Base-by-base conservation (phyloP, 2,329 filamentous ascomycete species). In the Calonectria crousiana region DNA sequence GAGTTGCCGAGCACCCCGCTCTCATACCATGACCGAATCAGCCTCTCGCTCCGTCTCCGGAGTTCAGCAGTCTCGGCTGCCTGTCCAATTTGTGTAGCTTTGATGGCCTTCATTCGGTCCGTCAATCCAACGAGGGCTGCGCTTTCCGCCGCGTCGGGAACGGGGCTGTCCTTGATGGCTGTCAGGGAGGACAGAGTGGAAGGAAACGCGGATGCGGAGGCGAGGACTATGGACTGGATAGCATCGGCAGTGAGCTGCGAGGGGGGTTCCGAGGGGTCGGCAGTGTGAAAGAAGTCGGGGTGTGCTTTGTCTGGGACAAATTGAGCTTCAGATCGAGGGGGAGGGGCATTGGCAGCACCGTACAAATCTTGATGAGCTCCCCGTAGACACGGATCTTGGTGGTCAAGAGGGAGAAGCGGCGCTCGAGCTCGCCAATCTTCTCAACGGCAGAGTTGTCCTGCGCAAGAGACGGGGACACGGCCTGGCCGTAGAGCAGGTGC, bases 1-100 rank as follows among this genome's bases (percentile, higher is more conserved):
- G 93, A 93, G 78, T 91, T 91, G 14, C 90, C 89, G 62, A 98
- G 86, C 53, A 97, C 88, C 4, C 92, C 91, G 30, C 91, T 86
- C 82, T 95, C 92, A 84, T 96, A 95, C 93, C 95, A 97, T 44
- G 87, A 84, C 77, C 93, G 89, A 73, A 95, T 84, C 30, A 90
- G 86, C 75, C 83, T 83, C 83, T 92, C 94, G 85, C 90, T 96
- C 77, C 89, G 89, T 75, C 85, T 89, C 82, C 91, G 89, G 81
- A 94, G 88, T 82, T 90, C 90, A 28, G 89, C 90, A 75, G 94
- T 90, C 83, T 93, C 91, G 62, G 88, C 87, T 49, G 84, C 88
- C 83, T 95, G 93, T 20, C 90, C 88, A 26, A 89, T 82, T 80
- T 95, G 93, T 5, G 89, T 89, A 0, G 89, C 87, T 75, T 91